phyloP scores from a whole-genome alignment of 768 basidiomycete genomes.

The Kwoniella dendrophila region DNA sequence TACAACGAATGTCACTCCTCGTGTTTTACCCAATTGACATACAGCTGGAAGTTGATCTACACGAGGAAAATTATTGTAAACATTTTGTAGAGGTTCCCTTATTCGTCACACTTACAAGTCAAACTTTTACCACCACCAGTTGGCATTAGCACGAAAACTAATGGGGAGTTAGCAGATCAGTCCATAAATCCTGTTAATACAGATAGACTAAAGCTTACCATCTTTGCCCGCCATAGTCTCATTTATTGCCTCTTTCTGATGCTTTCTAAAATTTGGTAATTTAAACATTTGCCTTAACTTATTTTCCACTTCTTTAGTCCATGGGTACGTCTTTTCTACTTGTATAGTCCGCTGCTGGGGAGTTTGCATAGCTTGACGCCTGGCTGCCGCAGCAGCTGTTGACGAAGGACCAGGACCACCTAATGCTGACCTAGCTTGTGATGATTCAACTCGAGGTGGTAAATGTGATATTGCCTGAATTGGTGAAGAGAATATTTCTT shows the following conservation, averaged over 20 bases:
- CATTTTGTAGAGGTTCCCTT: not conserved
- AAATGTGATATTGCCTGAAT: not conserved
- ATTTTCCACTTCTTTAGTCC: conserved; percentile 61
- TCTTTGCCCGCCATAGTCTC: conserved; percentile 78
- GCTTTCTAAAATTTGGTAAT: conserved; percentile 69
- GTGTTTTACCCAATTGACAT: conserved; percentile 69
- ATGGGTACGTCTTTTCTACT: conserved; percentile 43
- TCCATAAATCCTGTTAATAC: not conserved
- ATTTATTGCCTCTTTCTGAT: conserved; percentile 84
- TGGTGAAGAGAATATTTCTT: conserved; percentile 29
- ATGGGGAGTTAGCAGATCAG: not conserved
- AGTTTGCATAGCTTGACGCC: not conserved
- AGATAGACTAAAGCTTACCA: conserved; percentile 34
- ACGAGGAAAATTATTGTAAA: conserved; percentile 8
- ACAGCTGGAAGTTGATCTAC: conserved; percentile 79
- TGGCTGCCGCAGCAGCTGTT: no score
- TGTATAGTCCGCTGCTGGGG: conserved; percentile 22
- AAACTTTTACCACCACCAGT: conserved; percentile 92
- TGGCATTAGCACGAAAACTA: conserved; percentile 90
- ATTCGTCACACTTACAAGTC: conserved; percentile 62
- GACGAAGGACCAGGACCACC: conserved; percentile 27
- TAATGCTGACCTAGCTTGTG: conserved; percentile 12
- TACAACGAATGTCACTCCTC: conserved; percentile 84
- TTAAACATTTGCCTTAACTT: conserved; percentile 67
- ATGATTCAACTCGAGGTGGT: conserved; percentile 18